Evolutionary conservation across 2,329 filamentous ascomycete species (phyloP), one percentile per base, ranked within the genome.

Genomic region (Emergomyces orientalis): DNA sequence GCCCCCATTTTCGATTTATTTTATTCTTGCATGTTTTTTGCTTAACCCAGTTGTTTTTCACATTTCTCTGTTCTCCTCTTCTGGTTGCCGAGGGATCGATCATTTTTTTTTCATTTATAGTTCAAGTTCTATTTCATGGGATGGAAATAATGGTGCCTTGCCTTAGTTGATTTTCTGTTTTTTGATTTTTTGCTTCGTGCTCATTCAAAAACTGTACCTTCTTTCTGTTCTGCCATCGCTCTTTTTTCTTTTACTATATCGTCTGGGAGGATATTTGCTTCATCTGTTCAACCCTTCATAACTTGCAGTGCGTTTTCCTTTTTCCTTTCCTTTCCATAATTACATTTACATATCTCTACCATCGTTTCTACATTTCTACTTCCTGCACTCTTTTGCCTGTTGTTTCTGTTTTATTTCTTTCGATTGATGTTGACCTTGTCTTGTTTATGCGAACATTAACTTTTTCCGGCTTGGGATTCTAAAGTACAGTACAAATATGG

Each of bases 391-490:
- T 9, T 37, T 37, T 37, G 5, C 22, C 22, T 2, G 30, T 7
- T 32, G 11, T 32, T 52, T 52, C 3, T 32, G 9, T 49, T 49
- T 9, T 49, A 25, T 27, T 30, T 13, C n/a, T 17, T 30, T 57
- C 2, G 19, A 13, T 22, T 22, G 11, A 22, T 25, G 7, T 57
- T 22, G 11, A 41, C n/a, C 13, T 58, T 25, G 6, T 45, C 43
- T 30, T 22, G 9, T 27, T 59, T 14, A 1, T 13, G 30, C 14
- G 39, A 27, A 39, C 39, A 19, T 39, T 58, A 32, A 14, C 39
- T 58, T 43, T 65, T 62, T 56, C 65, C 22, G 22, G 45, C 45
- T 25, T 49, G 39, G 13, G 19, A 7, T 8, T 27, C 11, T 59
- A 47, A 47, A 59, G 32, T 32, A 32, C 32, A 47, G 56, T 59